Percentiles rank a stretch among this genome's conserved stretches.
Conservation (phyloP, 2,329 filamentous ascomycete species). For the Xylariaceae sp. region DNA sequence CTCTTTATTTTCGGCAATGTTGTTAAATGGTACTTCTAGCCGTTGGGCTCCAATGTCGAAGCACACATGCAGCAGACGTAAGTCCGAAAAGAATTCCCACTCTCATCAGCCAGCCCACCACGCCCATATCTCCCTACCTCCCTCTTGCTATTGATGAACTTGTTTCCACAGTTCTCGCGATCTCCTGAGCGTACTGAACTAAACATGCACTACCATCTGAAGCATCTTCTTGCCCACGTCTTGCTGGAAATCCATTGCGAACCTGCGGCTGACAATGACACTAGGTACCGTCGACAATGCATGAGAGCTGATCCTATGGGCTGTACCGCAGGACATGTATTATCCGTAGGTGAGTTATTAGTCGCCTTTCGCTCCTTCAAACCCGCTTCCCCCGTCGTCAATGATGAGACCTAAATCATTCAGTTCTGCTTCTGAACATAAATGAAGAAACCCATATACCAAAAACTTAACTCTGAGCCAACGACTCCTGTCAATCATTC, state of each 20-base stretch:
- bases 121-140: not conserved
- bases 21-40: not conserved
- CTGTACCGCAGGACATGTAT: no score
- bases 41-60: not conserved
- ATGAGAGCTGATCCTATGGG: not conserved
- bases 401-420: constrained; percentile 61
- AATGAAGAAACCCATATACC: constrained; percentile 63
- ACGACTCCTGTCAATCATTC: constrained; percentile 14
- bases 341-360: constrained; percentile 7
- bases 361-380: not conserved
- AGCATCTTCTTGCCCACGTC: constrained; percentile 34
- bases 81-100: not conserved
- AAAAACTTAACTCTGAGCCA: constrained; percentile 51
- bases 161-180: constrained; percentile 58
- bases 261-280: constrained; percentile 18
- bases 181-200: constrained; percentile 55
- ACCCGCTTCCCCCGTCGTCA: constrained; percentile 30
- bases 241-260: constrained; percentile 13
- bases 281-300: constrained; percentile 1
- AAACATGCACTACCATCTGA: constrained; percentile 78
- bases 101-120: not conserved
- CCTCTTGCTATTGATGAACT: constrained; percentile 49
- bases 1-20: not conserved
- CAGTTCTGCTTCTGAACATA: constrained; percentile 73
- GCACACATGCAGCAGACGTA: constrained; percentile 3